Evolutionary conservation across 2,329 filamentous ascomycete species (phyloP), one percentile per base, ranked within the genome.

Genomic region (Arthrobotrys sinensis): DNA sequence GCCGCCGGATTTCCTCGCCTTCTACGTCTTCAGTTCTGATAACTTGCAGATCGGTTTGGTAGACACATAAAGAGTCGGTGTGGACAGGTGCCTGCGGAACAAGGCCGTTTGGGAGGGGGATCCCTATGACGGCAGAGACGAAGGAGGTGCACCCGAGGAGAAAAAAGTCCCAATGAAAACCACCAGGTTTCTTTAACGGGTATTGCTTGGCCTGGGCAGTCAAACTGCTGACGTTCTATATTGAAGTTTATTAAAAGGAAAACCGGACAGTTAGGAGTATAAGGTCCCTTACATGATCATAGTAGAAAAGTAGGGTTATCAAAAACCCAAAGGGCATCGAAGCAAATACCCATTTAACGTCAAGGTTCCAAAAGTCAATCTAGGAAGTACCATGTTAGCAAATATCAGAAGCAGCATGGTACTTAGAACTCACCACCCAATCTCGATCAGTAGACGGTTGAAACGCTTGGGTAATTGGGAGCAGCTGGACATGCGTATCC

Each of bases 141-240:
- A 91, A 91, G 0, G 92, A 94, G 0, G 92, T 94, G 32, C 93
- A 85, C 3, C 93, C 93, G 0, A 95, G 89, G 34, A 95, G 89
- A 85, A 94, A 94, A 45, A 95, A 84, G 81, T 95, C 92, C 92
- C 92, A 95, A 84, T 95, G 92, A 82, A 95, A 95, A 12, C 92
- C 92, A 52, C 92, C 91, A 2, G 93, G 92, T 82, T 95, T 95
- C 21, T 89, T 88, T 10, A 95, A 89, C 0, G 92, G 92, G 80
- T 93, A 95, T 82, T 95, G 92, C 79, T 91, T 94, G 62, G 92
- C 93, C 83, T 95, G 92, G 5, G 76, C 76, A 24, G 76, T 79
- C 8, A 79, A 53, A 24, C 86, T 88, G 76, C 87, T 88, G 64
- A 89, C 87, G 45, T 87, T 86, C 85, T 85, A 43, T 12, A 32